Percentiles rank a stretch among this genome's conserved stretches.
These are phyloP conservation scores for Coniochaeta hoffmannii DNA, from an alignment of 2,329 filamentous ascomycete genomes.

Conservation along the genomic window DNA sequence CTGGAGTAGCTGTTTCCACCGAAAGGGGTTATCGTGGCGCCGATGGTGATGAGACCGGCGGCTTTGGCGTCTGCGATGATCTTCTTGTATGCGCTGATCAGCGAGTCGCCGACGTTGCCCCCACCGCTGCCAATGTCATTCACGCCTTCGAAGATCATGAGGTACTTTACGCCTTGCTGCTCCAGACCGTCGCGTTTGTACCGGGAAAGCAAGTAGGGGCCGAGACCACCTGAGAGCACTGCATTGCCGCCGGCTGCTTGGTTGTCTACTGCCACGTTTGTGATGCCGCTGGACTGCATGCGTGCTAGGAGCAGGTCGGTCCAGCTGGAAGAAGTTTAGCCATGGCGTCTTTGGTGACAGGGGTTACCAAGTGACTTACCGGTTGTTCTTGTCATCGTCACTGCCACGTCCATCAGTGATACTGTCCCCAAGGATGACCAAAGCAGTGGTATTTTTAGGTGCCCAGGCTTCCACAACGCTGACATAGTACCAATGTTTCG, in stretches of 20 bases:
- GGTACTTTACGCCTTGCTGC: conserved; percentile 49
- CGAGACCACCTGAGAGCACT: conserved; percentile 53
- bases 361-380: conserved; percentile 19
- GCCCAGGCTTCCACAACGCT: conserved; percentile 51
- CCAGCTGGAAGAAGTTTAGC: conserved; percentile 32
- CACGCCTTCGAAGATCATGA: conserved; percentile 61
- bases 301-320: conserved; percentile 46
- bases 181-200: conserved; percentile 58
- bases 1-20: conserved; percentile 42
- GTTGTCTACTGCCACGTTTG: conserved; percentile 50
- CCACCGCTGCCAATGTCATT: conserved; percentile 57
- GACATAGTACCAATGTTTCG: conserved; percentile 49
- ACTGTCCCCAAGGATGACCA: conserved; percentile 55
- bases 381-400: conserved; percentile 51
- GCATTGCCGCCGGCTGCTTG: conserved; percentile 64
- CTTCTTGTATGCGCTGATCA: conserved; percentile 52
- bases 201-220: conserved; percentile 52
- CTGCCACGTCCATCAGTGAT: conserved; percentile 63
- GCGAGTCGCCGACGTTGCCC: conserved; percentile 37
- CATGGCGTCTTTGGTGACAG: neutral
- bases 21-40: conserved; percentile 61
- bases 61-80: conserved; percentile 48
- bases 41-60: conserved; percentile 49
- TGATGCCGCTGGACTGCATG: conserved; percentile 39
- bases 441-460: conserved; percentile 30